Percentiles rank a stretch among this genome's conserved stretches.
phyloP scores from a whole-genome alignment of 140 eudicot species.

The Cichorium intybus region DNA sequence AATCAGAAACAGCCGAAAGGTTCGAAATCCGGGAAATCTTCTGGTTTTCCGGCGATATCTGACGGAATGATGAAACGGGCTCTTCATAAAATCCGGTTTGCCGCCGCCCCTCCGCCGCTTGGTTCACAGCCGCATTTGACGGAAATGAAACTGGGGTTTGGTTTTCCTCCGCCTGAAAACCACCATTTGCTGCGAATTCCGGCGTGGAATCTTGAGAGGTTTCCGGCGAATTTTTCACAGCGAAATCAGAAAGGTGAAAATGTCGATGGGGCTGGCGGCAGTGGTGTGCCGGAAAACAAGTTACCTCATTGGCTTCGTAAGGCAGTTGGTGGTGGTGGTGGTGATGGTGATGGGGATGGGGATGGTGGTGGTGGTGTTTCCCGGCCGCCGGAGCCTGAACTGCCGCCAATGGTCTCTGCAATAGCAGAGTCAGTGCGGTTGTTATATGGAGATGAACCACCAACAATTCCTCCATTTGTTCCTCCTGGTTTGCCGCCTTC shows the following conservation, averaged over 20 bases:
- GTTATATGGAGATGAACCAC: conserved; percentile 51
- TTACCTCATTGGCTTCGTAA: conserved; percentile 97
- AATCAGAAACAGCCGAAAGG: conserved; percentile 29
- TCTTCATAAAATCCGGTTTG: conserved; percentile 49
- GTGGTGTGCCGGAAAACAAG: conserved; percentile 40
- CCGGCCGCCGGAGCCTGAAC: conserved; percentile 39
- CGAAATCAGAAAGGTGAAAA: conserved; percentile 22
- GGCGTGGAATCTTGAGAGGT: conserved; percentile 44
- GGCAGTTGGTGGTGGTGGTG: conserved; percentile 54
- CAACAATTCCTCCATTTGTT: conserved; percentile 75
- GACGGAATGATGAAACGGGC: conserved; percentile 83
- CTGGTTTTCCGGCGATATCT: conserved; percentile 46
- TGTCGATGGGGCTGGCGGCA: conserved; percentile 26
- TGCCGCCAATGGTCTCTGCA: conserved; percentile 86
- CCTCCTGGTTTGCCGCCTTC: conserved; percentile 65
- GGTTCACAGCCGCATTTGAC: conserved; percentile 58
- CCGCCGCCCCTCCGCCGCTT: conserved; percentile 49
- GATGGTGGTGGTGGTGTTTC: conserved; percentile 31
- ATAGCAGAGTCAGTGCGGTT: conserved; percentile 82
- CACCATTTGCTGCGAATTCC: conserved; percentile 40
- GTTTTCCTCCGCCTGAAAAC: conserved; percentile 20
- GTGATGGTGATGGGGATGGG: too few relatives aligned
- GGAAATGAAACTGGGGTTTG: conserved; percentile 70
- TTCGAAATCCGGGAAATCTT: conserved; percentile 42
- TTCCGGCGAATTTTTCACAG: conserved; percentile 33